Base-by-base conservation (phyloP, 2,329 filamentous ascomycete genomes). In the Xylariaceae sp. region DNA sequence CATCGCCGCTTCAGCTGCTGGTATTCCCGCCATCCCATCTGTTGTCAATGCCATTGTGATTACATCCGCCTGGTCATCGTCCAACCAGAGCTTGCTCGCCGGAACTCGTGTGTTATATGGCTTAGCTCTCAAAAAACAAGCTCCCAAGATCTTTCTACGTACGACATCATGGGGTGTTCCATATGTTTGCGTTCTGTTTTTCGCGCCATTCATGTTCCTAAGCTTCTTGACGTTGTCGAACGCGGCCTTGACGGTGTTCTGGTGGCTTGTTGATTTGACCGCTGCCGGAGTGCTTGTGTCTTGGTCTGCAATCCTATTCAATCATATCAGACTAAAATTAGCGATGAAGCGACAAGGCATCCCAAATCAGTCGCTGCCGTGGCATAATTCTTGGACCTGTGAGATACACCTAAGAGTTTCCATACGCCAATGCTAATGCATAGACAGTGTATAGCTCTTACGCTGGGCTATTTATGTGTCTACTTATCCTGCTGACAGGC, bases 21-120 rank as follows among this genome's bases (percentile, higher is more conserved):
- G 87, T 0, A 87, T 92, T 55, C 79, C 78, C 4, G 87, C 82
- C 6, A 82, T 92, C 4, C 87, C 88, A 0, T 86, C 85, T 5
- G 83, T 93, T 52, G 87, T 93, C 73, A 94, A 94, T 70, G 89
- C 88, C 31, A 79, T 92, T 23, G 87, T 93, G 64, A 80, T 92
- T 63, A 90, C 87, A 0, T 89, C 87, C 0, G 88, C 87, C 0
- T 87, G 85, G 74, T 91, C 88, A 0, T 81, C 88, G 0, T 86
- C 83, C 0, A 92, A 92, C 64, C 85, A 88, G 63, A 84, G 82
- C 67, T 76, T 92, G 29, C 76, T 80, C 36, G 76, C 83, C 1
- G 85, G 84, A 24, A 85, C 84, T 0, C 79, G 86, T 43, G 82
- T 85, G 29, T 74, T 87, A 4, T 84, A 85, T 61, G 83, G 81